phyloP scores from a whole-genome alignment of 1,139 yeast species.

The Blastobotrys elegans region DNA sequence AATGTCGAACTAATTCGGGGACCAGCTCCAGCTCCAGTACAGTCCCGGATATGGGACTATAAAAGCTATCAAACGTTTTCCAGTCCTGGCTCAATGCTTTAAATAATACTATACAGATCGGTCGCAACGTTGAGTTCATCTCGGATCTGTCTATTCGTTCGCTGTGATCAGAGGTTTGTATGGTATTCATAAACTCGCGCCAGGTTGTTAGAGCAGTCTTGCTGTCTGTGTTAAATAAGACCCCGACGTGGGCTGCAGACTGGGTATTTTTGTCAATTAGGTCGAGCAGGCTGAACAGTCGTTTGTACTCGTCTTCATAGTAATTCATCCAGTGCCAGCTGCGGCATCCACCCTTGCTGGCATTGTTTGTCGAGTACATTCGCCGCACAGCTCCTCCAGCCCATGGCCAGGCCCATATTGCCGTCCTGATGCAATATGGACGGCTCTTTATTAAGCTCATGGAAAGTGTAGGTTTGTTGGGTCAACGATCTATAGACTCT shows the following conservation, averaged over 20 bases:
- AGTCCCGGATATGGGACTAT: background rate
- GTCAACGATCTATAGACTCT: background rate
- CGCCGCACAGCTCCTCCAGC: too few species aligned
- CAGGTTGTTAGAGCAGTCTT: background rate
- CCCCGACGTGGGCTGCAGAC: background rate
- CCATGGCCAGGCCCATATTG: conserved; percentile 3
- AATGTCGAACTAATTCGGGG: conserved; percentile 15
- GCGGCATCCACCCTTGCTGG: too few species aligned
- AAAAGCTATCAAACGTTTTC: background rate
- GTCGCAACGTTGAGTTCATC: background rate
- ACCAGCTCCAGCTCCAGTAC: conserved; percentile 15
- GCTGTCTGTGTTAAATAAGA: background rate
- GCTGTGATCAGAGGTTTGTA: background rate
- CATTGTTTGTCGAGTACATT: too few species aligned
- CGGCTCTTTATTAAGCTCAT: background rate
- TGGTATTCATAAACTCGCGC: background rate
- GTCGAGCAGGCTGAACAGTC: background rate
- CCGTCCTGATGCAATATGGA: background rate
- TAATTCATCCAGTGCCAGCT: background rate
- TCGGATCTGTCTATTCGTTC: background rate
- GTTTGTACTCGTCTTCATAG: background rate
- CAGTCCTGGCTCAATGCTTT: background rate
- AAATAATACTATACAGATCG: background rate
- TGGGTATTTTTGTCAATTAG: background rate
- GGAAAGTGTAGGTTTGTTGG: too few species aligned